Evolutionary conservation across 1,139 yeast genomes (phyloP).

Genomic region (Tardiomyces digboiensis): DNA sequence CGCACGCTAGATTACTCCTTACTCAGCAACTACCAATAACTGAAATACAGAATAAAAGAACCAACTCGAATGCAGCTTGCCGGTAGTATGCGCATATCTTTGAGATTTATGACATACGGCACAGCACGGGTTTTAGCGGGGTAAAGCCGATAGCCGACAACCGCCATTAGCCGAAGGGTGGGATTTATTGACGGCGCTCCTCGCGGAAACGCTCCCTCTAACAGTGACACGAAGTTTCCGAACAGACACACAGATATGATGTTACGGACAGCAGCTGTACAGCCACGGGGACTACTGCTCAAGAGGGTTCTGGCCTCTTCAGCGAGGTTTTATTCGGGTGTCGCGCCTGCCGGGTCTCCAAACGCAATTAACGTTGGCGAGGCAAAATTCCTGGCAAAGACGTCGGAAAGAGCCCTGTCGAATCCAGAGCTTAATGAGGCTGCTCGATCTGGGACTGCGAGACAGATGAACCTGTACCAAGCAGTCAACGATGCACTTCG

Average conservation of each 20-base stretch:
- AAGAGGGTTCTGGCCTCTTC: no score
- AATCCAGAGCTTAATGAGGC: constrained; percentile 11
- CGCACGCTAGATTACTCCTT: no score
- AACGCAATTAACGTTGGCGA: constrained; percentile 15
- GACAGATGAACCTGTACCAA: constrained; percentile 25
- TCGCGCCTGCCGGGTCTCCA: background rate
- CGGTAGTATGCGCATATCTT: no score
- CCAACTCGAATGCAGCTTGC: no score
- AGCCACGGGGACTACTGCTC: background rate
- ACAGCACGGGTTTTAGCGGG: background rate
- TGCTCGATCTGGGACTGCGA: constrained; percentile 14
- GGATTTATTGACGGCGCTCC: background rate
- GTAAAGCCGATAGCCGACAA: background rate
- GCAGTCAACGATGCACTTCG: constrained; percentile 27
- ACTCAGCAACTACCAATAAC: no score
- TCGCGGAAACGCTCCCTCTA: background rate
- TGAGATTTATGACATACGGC: no score
- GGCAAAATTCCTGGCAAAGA: constrained; percentile 18
- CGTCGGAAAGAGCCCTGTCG: constrained; percentile 13
- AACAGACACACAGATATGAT: background rate
- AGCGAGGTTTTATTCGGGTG: background rate
- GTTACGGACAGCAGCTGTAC: background rate
- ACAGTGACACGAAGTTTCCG: background rate
- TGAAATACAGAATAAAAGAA: no score
- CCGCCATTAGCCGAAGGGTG: background rate